A percentile compares a stretch with the other conserved stretches of the same genome.
Conservation (phyloP, 2,329 filamentous ascomycete genomes). For the Apiospora phragmitis region DNA sequence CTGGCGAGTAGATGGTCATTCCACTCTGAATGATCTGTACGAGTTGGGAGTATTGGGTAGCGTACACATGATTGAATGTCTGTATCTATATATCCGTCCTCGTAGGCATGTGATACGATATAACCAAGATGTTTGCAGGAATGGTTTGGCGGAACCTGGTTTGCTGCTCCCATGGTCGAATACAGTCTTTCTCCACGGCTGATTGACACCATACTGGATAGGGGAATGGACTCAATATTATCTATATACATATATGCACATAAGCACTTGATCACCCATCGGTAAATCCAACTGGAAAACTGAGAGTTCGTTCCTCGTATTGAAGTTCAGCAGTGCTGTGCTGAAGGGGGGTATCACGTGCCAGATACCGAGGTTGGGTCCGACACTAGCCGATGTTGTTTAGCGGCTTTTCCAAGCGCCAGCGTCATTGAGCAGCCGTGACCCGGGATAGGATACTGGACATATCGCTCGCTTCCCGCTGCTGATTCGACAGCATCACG, state of each 20-base stretch:
- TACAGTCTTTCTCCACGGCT: not conserved
- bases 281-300: not conserved
- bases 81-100: not conserved
- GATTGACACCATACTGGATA: not conserved
- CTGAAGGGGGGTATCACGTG: slow-evolving; percentile 6
- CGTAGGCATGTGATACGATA: not conserved
- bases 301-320: too few relatives aligned
- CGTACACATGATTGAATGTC: slow-evolving; percentile 17
- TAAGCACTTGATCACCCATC: not conserved
- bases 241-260: not conserved
- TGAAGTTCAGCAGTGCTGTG: too few relatives aligned
- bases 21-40: slow-evolving; percentile 9
- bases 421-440: slow-evolving; percentile 7
- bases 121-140: not conserved
- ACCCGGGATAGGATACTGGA: not conserved
- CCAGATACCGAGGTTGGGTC: slow-evolving; percentile 9
- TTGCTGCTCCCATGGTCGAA: not conserved
- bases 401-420: slow-evolving; percentile 9
- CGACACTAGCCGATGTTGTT: slow-evolving; percentile 7
- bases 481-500: not conserved
- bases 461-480: slow-evolving; percentile 4
- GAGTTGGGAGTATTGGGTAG: slow-evolving; percentile 24
- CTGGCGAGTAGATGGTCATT: not conserved
- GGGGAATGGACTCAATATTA: not conserved
- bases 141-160: not conserved